These are phyloP conservation scores for Aspergillus uvarum DNA, from an alignment of 2,329 filamentous ascomycete species.

Conservation along the genomic window DNA sequence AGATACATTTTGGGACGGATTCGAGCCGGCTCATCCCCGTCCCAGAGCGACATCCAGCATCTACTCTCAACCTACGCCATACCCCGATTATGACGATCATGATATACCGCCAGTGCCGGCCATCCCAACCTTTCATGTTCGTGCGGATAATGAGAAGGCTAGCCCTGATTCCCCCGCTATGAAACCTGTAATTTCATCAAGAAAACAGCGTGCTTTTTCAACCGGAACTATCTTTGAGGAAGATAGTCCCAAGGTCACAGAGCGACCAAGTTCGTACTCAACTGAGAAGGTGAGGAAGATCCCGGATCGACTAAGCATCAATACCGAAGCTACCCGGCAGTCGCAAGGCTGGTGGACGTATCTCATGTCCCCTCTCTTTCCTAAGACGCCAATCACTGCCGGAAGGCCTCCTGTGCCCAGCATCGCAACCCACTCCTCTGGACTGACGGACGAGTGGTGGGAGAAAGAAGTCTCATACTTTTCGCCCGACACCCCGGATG, in stretches of 20 bases:
- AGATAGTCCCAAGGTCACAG: slow-evolving; percentile 17
- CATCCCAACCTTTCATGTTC: slow-evolving; percentile 36
- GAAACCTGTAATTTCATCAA: slow-evolving; percentile 19
- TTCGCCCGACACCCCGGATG: slow-evolving; percentile 31
- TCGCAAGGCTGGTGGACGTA: slow-evolving; percentile 54
- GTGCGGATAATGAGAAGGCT: slow-evolving; percentile 14
- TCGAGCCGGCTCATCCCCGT: slow-evolving; percentile 25
- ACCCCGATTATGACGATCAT: slow-evolving; percentile 23
- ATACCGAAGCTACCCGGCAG: slow-evolving; percentile 38
- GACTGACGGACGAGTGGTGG: slow-evolving; percentile 29
- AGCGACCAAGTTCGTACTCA: slow-evolving; percentile 26
- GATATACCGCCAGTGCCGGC: slow-evolving; percentile 43
- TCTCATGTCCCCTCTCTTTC: slow-evolving; percentile 46
- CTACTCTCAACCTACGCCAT: slow-evolving; percentile 44
- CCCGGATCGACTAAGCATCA: slow-evolving; percentile 34
- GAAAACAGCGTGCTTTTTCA: slow-evolving; percentile 34
- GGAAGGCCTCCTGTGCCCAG: slow-evolving; percentile 30
- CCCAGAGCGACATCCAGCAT: slow-evolving; percentile 44
- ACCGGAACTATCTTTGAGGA: slow-evolving; percentile 41
- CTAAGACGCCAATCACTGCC: slow-evolving; percentile 27
- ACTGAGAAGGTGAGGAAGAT: slow-evolving; percentile 33
- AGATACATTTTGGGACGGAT: slow-evolving; percentile 36
- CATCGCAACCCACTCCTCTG: slow-evolving; percentile 18
- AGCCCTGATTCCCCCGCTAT: slow-evolving; percentile 16
- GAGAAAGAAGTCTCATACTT: slow-evolving; percentile 31